phyloP scores from a whole-genome alignment of 1,284 basidiomycete species.

The Lignosus rhinocerotis region DNA sequence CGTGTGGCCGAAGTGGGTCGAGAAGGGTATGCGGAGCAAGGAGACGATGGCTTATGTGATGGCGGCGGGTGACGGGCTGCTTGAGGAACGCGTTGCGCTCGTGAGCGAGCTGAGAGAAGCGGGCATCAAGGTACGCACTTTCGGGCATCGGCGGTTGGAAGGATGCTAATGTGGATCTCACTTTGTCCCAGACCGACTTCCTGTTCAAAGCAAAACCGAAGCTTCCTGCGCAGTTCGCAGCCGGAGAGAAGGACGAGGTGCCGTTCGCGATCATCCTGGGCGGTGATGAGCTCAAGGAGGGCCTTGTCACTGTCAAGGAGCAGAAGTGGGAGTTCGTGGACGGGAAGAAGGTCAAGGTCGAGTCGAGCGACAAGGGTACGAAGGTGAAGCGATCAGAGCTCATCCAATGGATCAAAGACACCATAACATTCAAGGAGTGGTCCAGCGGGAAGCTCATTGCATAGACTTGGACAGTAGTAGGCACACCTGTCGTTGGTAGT shows the following conservation, averaged over 20 bases:
- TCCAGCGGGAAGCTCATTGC: slow-evolving; percentile 37
- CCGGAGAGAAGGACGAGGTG: slow-evolving; percentile 89
- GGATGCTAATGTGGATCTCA: not conserved
- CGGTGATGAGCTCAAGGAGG: slow-evolving; percentile 81
- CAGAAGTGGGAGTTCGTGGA: slow-evolving; percentile 82
- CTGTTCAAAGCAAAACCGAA: slow-evolving; percentile 94
- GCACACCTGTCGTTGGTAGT: slow-evolving; percentile 3
- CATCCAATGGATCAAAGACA: slow-evolving; percentile 66
- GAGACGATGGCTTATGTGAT: slow-evolving; percentile 96
- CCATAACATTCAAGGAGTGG: slow-evolving; percentile 50
- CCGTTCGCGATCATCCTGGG: slow-evolving; percentile 93
- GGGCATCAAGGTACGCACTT: slow-evolving; percentile 77
- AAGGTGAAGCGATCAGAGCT: slow-evolving; percentile 71
- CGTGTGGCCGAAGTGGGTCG: slow-evolving; percentile 84
- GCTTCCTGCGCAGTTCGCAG: slow-evolving; percentile 82
- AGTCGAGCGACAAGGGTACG: slow-evolving; percentile 63
- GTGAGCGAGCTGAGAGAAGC: slow-evolving; percentile 83
- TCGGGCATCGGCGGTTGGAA: not conserved
- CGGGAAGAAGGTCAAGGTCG: slow-evolving; percentile 72
- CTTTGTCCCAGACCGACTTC: slow-evolving; percentile 77
- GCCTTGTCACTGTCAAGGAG: slow-evolving; percentile 89
- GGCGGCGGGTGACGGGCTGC: slow-evolving; percentile 87
- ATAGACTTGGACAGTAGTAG: not conserved
- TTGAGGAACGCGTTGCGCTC: slow-evolving; percentile 85
- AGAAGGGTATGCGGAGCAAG: slow-evolving; percentile 79